These are phyloP conservation scores for Xylaria palmicola DNA, from an alignment of 495 filamentous ascomycete genomes.

Conservation along the genomic window DNA sequence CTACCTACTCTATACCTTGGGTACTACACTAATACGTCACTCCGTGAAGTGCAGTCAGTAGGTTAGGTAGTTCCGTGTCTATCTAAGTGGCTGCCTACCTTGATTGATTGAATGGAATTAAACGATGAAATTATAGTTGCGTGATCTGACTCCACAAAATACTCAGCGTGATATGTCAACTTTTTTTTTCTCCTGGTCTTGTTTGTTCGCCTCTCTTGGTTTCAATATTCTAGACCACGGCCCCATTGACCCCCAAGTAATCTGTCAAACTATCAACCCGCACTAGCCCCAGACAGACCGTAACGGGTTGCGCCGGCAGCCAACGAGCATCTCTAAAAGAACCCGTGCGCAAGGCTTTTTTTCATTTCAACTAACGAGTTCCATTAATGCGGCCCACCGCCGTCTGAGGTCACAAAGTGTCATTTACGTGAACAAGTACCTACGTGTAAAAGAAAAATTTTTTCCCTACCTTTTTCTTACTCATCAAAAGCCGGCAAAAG, in stretches of 20 bases:
- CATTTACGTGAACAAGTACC: not conserved
- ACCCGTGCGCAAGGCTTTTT: conserved; percentile 11
- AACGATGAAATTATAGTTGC: not conserved
- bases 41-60: too few species aligned
- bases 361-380: not conserved
- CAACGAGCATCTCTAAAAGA: conserved; percentile 6
- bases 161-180: not conserved
- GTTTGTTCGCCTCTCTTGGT: not conserved
- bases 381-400: conserved; percentile 1
- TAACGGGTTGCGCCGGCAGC: not conserved
- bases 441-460: conserved; percentile 8
- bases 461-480: conserved; percentile 3
- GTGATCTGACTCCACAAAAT: not conserved
- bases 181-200: not conserved
- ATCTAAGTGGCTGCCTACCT: too few species aligned
- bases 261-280: not conserved
- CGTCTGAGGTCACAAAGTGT: conserved; percentile 3
- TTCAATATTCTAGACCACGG: not conserved
- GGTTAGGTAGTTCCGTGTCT: too few species aligned
- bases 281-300: conserved; percentile 4
- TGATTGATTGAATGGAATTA: not conserved
- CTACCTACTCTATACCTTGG: too few species aligned
- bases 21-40: too few species aligned
- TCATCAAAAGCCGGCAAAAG: not conserved
- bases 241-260: not conserved